These are phyloP conservation scores for Solanum chacoense DNA, from an alignment of 305 asterid species.

Conservation along the genomic window DNA sequence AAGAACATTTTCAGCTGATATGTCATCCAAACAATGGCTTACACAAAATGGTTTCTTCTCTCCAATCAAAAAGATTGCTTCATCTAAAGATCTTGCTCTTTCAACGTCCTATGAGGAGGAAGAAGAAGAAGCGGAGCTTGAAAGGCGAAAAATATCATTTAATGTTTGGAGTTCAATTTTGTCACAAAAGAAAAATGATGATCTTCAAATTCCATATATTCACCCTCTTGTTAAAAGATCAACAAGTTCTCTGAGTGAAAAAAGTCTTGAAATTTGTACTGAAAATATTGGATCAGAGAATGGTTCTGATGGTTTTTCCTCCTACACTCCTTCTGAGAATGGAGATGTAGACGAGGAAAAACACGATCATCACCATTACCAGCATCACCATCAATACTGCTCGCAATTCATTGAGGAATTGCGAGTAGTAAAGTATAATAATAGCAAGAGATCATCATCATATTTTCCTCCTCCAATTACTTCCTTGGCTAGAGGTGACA, in stretches of 20 bases:
- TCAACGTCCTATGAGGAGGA: background rate
- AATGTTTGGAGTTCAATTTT: slow-evolving; percentile 40
- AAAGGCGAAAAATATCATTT: background rate
- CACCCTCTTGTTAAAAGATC: slow-evolving; percentile 52
- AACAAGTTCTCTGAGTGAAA: slow-evolving; percentile 32
- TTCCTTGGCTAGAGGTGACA: slow-evolving; percentile 39
- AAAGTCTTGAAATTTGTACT: slow-evolving; percentile 66
- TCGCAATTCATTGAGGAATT: slow-evolving; percentile 14
- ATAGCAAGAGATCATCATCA: slow-evolving; percentile 14
- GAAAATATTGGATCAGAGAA: slow-evolving; percentile 84
- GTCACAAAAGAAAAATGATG: slow-evolving; percentile 11
- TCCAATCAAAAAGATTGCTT: slow-evolving; percentile 22
- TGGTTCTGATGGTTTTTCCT: slow-evolving; percentile 53
- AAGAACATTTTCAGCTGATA: slow-evolving; percentile 34
- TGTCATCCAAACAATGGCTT: slow-evolving; percentile 32
- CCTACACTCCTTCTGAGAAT: slow-evolving; percentile 17
- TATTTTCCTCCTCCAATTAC: slow-evolving; percentile 37
- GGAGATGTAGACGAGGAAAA: slow-evolving; percentile 18
- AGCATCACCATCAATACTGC: background rate
- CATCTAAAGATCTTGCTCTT: slow-evolving; percentile 15
- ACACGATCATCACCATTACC: background rate
- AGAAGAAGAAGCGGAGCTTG: background rate
- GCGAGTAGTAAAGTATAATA: slow-evolving; percentile 22
- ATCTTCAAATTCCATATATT: slow-evolving; percentile 30
- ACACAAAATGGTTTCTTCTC: slow-evolving; percentile 16